These are phyloP conservation scores for Ceratocystis variospora DNA, from an alignment of 2,329 filamentous ascomycete genomes.

Conservation along the genomic window DNA sequence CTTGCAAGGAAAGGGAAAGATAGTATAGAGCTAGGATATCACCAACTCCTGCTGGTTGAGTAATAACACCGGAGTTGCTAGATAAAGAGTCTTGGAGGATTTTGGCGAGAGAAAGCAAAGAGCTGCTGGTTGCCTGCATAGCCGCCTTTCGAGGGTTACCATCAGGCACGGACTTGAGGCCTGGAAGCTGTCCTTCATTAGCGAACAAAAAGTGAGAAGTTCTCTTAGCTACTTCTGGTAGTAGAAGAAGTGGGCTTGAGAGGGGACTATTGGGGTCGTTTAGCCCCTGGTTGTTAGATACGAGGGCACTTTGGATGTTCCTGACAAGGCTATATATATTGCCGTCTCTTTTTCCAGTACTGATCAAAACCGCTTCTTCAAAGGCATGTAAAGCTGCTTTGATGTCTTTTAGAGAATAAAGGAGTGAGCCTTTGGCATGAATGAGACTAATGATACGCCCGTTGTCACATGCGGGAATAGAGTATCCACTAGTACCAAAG, in stretches of 20 bases:
- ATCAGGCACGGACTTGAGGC: constrained; percentile 57
- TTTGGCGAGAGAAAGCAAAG: constrained; percentile 83
- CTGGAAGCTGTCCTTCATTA: constrained; percentile 60
- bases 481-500: constrained; percentile 55
- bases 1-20: constrained; percentile 81
- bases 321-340: constrained; percentile 68
- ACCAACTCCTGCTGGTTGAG: constrained; percentile 57
- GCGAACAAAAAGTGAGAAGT: constrained; percentile 76
- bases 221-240: constrained; percentile 68
- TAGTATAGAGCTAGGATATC: constrained; percentile 95
- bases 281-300: constrained; percentile 25
- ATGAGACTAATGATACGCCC: constrained; percentile 85
- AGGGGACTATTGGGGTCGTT: neutral
- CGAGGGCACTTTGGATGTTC: constrained; percentile 59
- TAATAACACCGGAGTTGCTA: constrained; percentile 45
- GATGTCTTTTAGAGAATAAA: constrained; percentile 80
- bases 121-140: constrained; percentile 88
- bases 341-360: constrained; percentile 54
- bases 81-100: constrained; percentile 96
- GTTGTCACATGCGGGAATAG: constrained; percentile 73
- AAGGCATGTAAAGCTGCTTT: constrained; percentile 72
- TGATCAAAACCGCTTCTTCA: constrained; percentile 86
- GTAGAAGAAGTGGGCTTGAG: constrained; percentile 52
- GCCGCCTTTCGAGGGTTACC: constrained; percentile 63
- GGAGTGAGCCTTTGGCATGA: constrained; percentile 96